Percentiles rank a stretch among this genome's conserved stretches.
Evolutionary conservation across 805 yeast species (phyloP).

Genomic region (Yueomyces sinensis): DNA sequence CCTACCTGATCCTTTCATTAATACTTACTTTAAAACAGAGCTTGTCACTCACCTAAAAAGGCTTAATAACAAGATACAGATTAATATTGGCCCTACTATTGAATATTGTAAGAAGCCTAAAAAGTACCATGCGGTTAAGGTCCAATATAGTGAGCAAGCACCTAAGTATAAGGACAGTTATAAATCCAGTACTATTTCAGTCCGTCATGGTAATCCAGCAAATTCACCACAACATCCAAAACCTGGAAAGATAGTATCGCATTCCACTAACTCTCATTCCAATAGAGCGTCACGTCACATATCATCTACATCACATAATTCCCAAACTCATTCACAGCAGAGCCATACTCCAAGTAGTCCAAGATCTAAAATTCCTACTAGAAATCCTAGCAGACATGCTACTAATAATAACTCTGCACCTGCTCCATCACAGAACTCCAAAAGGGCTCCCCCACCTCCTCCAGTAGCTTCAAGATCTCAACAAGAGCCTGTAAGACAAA

Average conservation of each 20-base stretch:
- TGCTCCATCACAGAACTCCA: slow-evolving; percentile 14
- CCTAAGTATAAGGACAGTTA: slow-evolving; percentile 61
- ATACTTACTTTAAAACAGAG: slow-evolving; percentile 82
- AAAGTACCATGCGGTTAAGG: slow-evolving; percentile 57
- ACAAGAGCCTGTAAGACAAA: slow-evolving; percentile 48
- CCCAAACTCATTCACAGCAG: slow-evolving; percentile 2
- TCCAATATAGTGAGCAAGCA: slow-evolving; percentile 46
- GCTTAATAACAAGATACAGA: slow-evolving; percentile 40
- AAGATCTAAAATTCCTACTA: background rate
- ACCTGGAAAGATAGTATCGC: too few relatives aligned
- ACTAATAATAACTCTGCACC: slow-evolving; percentile 6
- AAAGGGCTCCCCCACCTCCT: slow-evolving; percentile 26
- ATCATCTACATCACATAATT: slow-evolving; percentile 1
- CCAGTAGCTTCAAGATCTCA: slow-evolving; percentile 28
- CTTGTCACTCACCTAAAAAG: slow-evolving; percentile 60
- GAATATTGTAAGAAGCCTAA: slow-evolving; percentile 88
- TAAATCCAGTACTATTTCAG: slow-evolving; percentile 80
- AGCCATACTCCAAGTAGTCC: slow-evolving; percentile 5
- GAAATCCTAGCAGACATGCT: slow-evolving; percentile 4
- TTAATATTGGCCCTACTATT: slow-evolving; percentile 59
- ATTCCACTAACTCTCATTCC: too few relatives aligned
- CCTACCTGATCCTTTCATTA: slow-evolving; percentile 69
- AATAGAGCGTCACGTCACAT: background rate
- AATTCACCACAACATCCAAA: slow-evolving; percentile 55
- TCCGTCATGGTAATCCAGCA: slow-evolving; percentile 67